Evolutionary conservation across 2,329 filamentous ascomycete genomes (phyloP), one percentile per base, ranked within the genome.

Genomic region (Dendryphion nanum): DNA sequence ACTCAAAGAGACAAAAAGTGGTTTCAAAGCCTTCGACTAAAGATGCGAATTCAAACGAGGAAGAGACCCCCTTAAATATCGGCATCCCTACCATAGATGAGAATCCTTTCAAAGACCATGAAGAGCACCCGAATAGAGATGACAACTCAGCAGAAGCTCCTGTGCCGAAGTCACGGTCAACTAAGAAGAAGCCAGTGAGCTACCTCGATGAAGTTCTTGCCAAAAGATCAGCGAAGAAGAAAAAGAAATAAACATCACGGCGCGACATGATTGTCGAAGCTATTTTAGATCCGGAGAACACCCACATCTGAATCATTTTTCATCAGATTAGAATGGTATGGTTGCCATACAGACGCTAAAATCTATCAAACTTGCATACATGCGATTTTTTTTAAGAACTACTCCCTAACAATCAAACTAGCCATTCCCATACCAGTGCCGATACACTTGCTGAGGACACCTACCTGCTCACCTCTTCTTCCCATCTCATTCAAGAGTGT

Each of bases 371-470:
- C n/a, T 26, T 26, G 8, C n/a, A n/a, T 26, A 8, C n/a, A 26
- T 26, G 23, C 8, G 8, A 8, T 26, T 26, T n/a, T 8, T 26
- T 26, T 26, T 8, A 26, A 26, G 16, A 8, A 21, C 37, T 64
- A 73, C 49, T 75, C 72, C 35, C 71, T 57, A 2, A 75, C 67
- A 47, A 76, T 69, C 64, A 75, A 65, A 54, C 69, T 72, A 23
- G 73, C 73, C 72, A 75, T 75, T 1, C 73, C 73, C 73, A 76
- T 76, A 1, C 67, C 67, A 14, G 73, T 75, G 2, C 73, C 73
- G 50, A 75, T 72, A 64, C 90, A 96, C 87, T 96, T 95, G 57
- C 85, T 93, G 39, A 95, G 79, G 30, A 95, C 87, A 50, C 90
- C 89, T 33, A 95, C 72, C 65, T 91, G 76, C 41, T 85, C 76